Evolutionary conservation across 257 asterid species (phyloP).

Genomic region (Coffea canephora): DNA sequence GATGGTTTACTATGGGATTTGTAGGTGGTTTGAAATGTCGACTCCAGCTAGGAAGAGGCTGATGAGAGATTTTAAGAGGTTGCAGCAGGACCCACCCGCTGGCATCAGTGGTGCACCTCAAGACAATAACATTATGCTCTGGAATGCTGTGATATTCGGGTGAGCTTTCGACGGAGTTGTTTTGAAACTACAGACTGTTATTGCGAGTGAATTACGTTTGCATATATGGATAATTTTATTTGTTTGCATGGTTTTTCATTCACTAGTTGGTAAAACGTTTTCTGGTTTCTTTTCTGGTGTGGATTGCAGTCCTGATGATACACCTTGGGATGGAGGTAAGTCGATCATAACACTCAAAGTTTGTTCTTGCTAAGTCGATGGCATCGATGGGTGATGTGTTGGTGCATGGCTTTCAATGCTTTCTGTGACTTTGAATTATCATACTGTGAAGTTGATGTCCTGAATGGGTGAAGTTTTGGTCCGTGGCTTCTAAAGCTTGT

Average conservation of each 20-base stretch:
- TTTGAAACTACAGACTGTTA: conserved; percentile 1
- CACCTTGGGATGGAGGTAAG: conserved; percentile 99
- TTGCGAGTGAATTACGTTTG: not conserved
- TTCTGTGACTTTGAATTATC: not conserved
- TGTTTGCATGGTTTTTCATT: conserved; percentile 11
- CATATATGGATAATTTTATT: not conserved
- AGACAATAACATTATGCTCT: conserved; percentile 88
- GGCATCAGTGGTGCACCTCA: conserved; percentile 94
- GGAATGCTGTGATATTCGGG: conserved; percentile 98
- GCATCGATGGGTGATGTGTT: not conserved
- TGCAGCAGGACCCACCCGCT: conserved; percentile 94
- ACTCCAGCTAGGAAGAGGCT: conserved; percentile 85
- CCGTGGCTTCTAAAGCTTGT: no score
- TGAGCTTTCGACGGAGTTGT: conserved; percentile 2
- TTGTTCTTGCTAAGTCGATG: not conserved
- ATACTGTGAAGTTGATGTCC: no score
- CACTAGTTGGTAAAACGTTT: conserved; percentile 28
- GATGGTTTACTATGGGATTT: not conserved
- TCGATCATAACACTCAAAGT: conserved; percentile 60
- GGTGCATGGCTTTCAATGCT: not conserved
- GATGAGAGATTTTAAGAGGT: conserved; percentile 95
- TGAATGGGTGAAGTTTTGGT: no score
- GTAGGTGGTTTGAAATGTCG: conserved; percentile 55
- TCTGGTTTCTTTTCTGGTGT: conserved; percentile 36
- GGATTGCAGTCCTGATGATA: conserved; percentile 85